Percentiles rank a stretch among this genome's conserved stretches.
Evolutionary conservation across 2,329 filamentous ascomycete genomes (phyloP).

Genomic region (Corinectria fuckeliana): DNA sequence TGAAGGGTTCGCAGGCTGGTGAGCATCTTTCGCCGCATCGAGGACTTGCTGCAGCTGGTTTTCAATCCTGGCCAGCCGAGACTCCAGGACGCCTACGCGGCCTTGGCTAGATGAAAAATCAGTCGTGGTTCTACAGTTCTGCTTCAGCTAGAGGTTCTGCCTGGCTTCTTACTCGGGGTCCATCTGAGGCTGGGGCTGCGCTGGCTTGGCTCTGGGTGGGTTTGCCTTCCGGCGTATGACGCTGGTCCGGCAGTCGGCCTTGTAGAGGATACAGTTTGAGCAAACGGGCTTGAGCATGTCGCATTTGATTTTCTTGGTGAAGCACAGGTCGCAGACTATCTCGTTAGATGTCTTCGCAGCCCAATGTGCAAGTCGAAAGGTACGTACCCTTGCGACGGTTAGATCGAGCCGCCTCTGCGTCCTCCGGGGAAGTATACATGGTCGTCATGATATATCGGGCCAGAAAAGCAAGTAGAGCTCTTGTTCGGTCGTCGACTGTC

Average conservation of each 20-base stretch:
- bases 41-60: slow-evolving; percentile 42
- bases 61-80: slow-evolving; percentile 42
- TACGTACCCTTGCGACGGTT: slow-evolving; percentile 33
- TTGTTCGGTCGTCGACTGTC: neutral
- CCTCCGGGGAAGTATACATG: slow-evolving; percentile 18
- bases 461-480: neutral
- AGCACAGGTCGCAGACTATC: slow-evolving; percentile 52
- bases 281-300: slow-evolving; percentile 52
- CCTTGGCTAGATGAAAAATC: neutral
- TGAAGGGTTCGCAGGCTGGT: neutral
- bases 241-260: slow-evolving; percentile 45
- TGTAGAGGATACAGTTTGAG: slow-evolving; percentile 52
- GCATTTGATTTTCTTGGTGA: slow-evolving; percentile 55
- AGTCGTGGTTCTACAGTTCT: too few species aligned
- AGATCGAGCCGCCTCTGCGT: slow-evolving; percentile 21
- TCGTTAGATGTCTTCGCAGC: neutral
- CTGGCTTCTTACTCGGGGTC: neutral
- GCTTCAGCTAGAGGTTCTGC: neutral
- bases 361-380: neutral
- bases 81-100: slow-evolving; percentile 26
- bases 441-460: neutral
- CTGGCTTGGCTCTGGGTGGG: slow-evolving; percentile 24
- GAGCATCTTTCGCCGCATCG: slow-evolving; percentile 28
- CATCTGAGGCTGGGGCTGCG: slow-evolving; percentile 12
- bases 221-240: slow-evolving; percentile 36